Base-by-base conservation (phyloP, 805 yeast species). In the fission yeast (Schizosaccharomyces pombe) region DNA sequence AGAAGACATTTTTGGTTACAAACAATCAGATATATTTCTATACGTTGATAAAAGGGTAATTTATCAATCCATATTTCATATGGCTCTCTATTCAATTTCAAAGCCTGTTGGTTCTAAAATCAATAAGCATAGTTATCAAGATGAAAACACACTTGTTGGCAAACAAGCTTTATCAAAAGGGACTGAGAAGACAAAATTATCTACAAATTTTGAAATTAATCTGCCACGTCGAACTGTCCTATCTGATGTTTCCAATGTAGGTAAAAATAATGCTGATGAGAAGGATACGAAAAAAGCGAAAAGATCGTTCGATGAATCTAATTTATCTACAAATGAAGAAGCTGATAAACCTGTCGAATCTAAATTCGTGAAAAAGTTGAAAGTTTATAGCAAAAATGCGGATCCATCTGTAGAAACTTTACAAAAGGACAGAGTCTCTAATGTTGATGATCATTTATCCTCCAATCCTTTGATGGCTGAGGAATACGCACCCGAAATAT, bases 401-500 rank as follows among this genome's bases (percentile, higher is more conserved):
- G 24, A 16, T 37, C 22, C 43, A 37, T 16, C 19, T 5, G 3
- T 37, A n/a, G 43, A 37, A 2, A 37, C n/a, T 9, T 9, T 9
- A 2, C 8, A 19, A 6, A 19, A 37, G 6, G 22, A 37, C 11
- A 14, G 1, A 16, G 43, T n/a, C 22, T 37, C 24, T 24, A 37
- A 11, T n/a, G 4, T 6, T 3, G 22, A 9, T n/a, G 43, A 37
- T 1, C 22, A 16, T 4, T 16, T 2, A 11, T 24, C 49, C 26
- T 43, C 49, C n/a, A 43, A 70, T 56, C 73, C 73, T 24, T 68
- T 84, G 58, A 87, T 89, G 95, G 96, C 84, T 32, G 77, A 85
- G 57, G 98, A 89, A 63, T 82, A 84, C 61, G 76, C 85, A 2
- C 82, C 84, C 1, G 94, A 83, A 60, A 80, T 85, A 52, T 82